Evolutionary conservation across 768 basidiomycete genomes (phyloP).

Genomic region (Phylloporus rhodoxanthus): DNA sequence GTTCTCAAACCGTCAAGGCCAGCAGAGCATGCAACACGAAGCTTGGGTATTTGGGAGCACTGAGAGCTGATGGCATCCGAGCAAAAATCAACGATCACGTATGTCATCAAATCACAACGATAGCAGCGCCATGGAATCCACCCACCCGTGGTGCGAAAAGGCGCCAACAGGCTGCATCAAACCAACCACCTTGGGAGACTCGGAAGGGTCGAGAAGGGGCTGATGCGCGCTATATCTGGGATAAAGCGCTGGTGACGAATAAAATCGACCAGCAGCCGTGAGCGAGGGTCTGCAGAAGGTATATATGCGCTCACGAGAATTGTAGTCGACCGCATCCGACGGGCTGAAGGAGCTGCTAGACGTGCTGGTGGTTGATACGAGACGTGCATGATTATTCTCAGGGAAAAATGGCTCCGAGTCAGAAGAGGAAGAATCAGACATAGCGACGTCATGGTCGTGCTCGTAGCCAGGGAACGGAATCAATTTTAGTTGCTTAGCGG

Average conservation of each 20-base stretch:
- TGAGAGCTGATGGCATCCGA: constrained; percentile 39
- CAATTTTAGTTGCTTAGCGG: constrained; percentile 65
- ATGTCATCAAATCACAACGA: constrained; percentile 11
- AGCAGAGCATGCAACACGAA: constrained; percentile 71
- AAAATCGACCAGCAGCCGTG: neutral
- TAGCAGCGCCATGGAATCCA: constrained; percentile 6
- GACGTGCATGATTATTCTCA: constrained; percentile 52
- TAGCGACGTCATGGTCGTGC: constrained; percentile 59
- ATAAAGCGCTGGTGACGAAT: constrained; percentile 34
- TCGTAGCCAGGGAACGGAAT: constrained; percentile 68
- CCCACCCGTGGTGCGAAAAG: constrained; percentile 71
- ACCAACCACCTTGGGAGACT: constrained; percentile 47
- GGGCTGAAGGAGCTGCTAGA: constrained; percentile 41
- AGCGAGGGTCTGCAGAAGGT: neutral
- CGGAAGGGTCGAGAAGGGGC: constrained; percentile 45
- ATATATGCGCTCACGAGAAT: constrained; percentile 41
- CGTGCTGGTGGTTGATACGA: constrained; percentile 63
- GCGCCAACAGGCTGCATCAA: constrained; percentile 60
- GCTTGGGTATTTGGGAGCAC: constrained; percentile 78
- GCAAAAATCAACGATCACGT: constrained; percentile 8
- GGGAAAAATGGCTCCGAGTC: constrained; percentile 57
- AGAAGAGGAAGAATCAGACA: constrained; percentile 51
- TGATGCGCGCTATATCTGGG: constrained; percentile 64
- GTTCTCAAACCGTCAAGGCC: constrained; percentile 61
- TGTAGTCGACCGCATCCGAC: constrained; percentile 41